Conservation (phyloP, 164 flowering plant genomes). For the Malania oleifera region DNA sequence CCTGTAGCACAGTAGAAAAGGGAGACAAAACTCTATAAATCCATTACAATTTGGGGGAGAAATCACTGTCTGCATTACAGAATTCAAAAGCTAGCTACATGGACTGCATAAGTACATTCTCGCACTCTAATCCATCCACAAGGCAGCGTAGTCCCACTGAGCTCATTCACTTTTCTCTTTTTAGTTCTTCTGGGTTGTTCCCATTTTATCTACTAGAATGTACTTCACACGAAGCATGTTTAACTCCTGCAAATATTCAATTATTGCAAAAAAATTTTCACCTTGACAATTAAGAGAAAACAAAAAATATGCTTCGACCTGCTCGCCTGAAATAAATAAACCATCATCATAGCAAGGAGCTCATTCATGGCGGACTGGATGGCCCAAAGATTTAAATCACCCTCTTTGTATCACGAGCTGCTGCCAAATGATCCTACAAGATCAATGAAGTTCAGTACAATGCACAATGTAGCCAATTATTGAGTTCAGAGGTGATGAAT, state of each 20-base stretch:
- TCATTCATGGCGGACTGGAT: background rate
- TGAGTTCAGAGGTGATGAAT: no score
- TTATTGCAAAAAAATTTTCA: conserved; percentile 17
- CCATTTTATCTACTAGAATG: background rate
- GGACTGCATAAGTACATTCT: conserved; percentile 8
- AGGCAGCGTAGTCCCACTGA: background rate
- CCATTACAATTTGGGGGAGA: conserved; percentile 2
- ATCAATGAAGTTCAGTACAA: background rate
- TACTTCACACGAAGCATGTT: background rate
- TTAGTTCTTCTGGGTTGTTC: conserved; percentile 2
- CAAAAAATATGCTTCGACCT: conserved; percentile 2
- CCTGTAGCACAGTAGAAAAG: background rate
- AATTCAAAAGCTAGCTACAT: background rate
- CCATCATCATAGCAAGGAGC: background rate
- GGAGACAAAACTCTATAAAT: conserved; percentile 7
- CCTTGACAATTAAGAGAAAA: background rate
- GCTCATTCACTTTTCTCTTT: background rate
- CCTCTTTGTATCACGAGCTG: conserved; percentile 80
- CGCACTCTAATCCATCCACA: conserved; percentile 6
- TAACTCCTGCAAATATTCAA: conserved; percentile 4
- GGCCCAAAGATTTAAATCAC: conserved; percentile 26
- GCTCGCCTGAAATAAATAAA: conserved; percentile 6
- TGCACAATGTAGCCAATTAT: background rate
- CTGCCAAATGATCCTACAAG: conserved; percentile 76
- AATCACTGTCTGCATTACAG: conserved; percentile 4